Base-by-base conservation (phyloP, 331 rosid genomes). In the Cydonia oblonga region DNA sequence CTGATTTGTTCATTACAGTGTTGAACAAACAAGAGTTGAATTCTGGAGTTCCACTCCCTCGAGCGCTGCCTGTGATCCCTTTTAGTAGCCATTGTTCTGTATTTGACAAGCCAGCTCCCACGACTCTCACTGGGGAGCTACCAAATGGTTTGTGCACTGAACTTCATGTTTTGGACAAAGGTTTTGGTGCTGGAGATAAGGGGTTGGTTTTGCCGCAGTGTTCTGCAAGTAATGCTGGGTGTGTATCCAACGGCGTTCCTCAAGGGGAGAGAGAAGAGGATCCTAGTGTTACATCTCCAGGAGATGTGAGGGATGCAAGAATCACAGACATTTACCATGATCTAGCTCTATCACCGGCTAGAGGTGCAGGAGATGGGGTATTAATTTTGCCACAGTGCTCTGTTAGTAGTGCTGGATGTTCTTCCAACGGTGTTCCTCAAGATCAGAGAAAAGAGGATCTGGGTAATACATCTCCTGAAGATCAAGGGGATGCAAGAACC, bases 241-340 rank as follows among this genome's bases (percentile, higher is more conserved):
- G 80, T 85, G 86, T 73, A 28, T 86, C 90, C 24, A 83, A 74
- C 63, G 60, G 79, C 38, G 73, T 74, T 72, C 90, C 95, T 74
- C 88, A 79, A 66, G 80, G 78, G 75, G 84, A 22, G 70, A 65
- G 30, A 20, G 71, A 80, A 57, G 25, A 77, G 76, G 85, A 81
- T 29, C 76, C 24, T 56, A 77, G 64, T 66, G 85, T 82, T 56
- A 69, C 76, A 62, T 86, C 93, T 67, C 92, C 89, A 70, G 85
- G 75, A 70, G 77, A 75, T 79, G 86, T 78, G 75, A 44, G 80
- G 59, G 90, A 86, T 28, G 77, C 69, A 29, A 73, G 77, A 65
- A 22, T 70, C 69, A 13, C 13, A 35, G 83, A 58, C 20, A 38
- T 16, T 60, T 74, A 64, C 82, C 82, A 65, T 33, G 90, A 88